A percentile compares a stretch with the other conserved stretches of the same genome.
These are phyloP conservation scores for Prillingera fragicola DNA, from an alignment of 1,284 basidiomycete species.

Conservation along the genomic window DNA sequence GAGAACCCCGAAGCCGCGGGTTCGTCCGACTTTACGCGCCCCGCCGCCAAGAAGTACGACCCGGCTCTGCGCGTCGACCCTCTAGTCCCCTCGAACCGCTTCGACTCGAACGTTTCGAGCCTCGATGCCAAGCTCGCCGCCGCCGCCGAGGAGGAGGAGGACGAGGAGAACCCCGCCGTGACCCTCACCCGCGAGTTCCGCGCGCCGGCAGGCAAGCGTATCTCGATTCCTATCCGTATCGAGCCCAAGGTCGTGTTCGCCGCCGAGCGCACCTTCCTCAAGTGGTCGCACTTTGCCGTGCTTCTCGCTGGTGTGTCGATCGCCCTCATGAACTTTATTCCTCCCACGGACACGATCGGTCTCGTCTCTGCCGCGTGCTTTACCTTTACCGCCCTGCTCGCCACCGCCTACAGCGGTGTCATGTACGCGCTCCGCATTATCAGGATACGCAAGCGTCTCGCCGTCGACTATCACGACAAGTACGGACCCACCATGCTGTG, in stretches of 20 bases:
- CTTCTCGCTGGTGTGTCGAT: slow-evolving; percentile 84
- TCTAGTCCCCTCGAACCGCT: slow-evolving; percentile 68
- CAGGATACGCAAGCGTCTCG: slow-evolving; percentile 66
- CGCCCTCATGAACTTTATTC: slow-evolving; percentile 80
- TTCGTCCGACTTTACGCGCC: slow-evolving; percentile 12
- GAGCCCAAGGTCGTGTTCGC: slow-evolving; percentile 96
- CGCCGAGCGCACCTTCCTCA: slow-evolving; percentile 62
- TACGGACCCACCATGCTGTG: slow-evolving; percentile 78
- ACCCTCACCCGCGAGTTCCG: slow-evolving; percentile 66
- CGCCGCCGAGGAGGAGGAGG: slow-evolving; percentile 51
- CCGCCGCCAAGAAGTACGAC: slow-evolving; percentile 33
- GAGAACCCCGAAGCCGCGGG: slow-evolving; percentile 39
- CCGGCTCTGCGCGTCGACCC: slow-evolving; percentile 69
- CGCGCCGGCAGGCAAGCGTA: slow-evolving; percentile 78
- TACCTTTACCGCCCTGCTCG: slow-evolving; percentile 79
- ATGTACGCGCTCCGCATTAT: slow-evolving; percentile 83
- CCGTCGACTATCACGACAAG: slow-evolving; percentile 72
- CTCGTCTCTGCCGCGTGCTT: slow-evolving; percentile 81
- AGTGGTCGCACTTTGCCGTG: slow-evolving; percentile 91
- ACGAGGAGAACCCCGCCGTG: slow-evolving; percentile 24
- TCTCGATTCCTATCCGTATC: slow-evolving; percentile 85
- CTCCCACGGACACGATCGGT: slow-evolving; percentile 67
- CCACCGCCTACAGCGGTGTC: slow-evolving; percentile 79
- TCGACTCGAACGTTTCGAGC: slow-evolving; percentile 60
- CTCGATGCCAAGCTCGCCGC: slow-evolving; percentile 54